Percentiles rank a stretch among this genome's conserved stretches.
These are phyloP conservation scores for Cantharellus anzutake DNA, from an alignment of 768 basidiomycete species.

Conservation along the genomic window DNA sequence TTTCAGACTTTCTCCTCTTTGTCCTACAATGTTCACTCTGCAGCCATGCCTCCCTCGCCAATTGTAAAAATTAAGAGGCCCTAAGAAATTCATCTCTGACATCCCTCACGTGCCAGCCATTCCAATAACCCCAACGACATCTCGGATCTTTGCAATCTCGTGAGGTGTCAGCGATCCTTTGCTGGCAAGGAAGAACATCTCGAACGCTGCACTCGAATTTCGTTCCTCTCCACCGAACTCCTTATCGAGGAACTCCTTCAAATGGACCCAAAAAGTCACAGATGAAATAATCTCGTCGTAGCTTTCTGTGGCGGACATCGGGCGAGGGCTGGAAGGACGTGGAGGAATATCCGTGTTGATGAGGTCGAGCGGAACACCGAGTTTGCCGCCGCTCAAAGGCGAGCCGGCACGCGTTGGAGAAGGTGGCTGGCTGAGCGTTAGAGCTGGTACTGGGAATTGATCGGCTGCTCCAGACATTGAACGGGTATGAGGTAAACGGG, in stretches of 20 bases:
- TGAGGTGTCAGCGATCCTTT: slow-evolving; percentile 63
- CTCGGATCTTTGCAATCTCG: slow-evolving; percentile 85
- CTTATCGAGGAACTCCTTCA: slow-evolving; percentile 20
- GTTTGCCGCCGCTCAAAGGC: slow-evolving; percentile 15
- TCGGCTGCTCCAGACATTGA: slow-evolving; percentile 17
- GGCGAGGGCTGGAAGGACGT: slow-evolving; percentile 16
- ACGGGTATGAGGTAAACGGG: neutral
- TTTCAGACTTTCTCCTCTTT: too few relatives aligned
- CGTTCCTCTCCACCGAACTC: slow-evolving; percentile 35
- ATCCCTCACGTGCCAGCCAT: slow-evolving; percentile 56
- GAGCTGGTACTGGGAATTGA: slow-evolving; percentile 55
- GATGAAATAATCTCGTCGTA: slow-evolving; percentile 27
- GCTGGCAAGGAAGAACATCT: slow-evolving; percentile 67
- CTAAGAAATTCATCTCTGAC: too few relatives aligned
- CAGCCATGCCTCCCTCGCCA: too few relatives aligned
- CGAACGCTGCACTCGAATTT: slow-evolving; percentile 60
- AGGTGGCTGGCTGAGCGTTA: slow-evolving; percentile 51
- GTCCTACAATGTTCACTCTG: too few relatives aligned
- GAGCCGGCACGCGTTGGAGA: neutral
- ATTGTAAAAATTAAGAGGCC: too few relatives aligned
- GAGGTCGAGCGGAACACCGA: slow-evolving; percentile 45
- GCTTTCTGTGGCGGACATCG: slow-evolving; percentile 17
- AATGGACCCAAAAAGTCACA: slow-evolving; percentile 20
- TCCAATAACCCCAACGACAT: slow-evolving; percentile 67
- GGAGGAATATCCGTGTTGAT: slow-evolving; percentile 29